These are phyloP conservation scores for Nothopassalora personata DNA, from an alignment of 2,329 filamentous ascomycete species.

Conservation along the genomic window DNA sequence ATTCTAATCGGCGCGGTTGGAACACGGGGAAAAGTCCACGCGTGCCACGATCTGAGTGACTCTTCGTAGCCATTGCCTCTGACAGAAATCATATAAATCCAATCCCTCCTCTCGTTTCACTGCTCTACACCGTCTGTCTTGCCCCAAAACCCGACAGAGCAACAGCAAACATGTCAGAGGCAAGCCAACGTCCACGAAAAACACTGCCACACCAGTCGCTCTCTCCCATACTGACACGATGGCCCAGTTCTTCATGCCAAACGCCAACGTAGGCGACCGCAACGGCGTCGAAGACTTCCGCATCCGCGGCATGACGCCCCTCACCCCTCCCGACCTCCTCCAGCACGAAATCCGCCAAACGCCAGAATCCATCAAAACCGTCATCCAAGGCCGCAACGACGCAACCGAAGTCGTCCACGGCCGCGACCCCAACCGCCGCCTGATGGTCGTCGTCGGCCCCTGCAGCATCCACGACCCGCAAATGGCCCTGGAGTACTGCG, in stretches of 20 bases:
- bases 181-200: background rate
- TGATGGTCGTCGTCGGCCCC: slow-evolving; percentile 82
- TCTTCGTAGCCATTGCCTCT: background rate
- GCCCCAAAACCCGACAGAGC: background rate
- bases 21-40: background rate
- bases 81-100: background rate
- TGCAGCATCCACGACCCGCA: slow-evolving; percentile 96
- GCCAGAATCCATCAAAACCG: slow-evolving; percentile 48
- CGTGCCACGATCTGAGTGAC: background rate
- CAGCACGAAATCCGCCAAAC: slow-evolving; percentile 78
- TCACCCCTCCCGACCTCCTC: slow-evolving; percentile 88
- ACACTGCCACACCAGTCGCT: too few species aligned
- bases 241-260: slow-evolving; percentile 46
- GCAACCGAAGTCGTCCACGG: slow-evolving; percentile 58
- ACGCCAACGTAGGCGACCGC: slow-evolving; percentile 46
- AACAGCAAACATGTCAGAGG: slow-evolving; percentile 2
- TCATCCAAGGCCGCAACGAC: slow-evolving; percentile 56
- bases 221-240: slow-evolving; percentile 3
- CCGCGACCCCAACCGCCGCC: slow-evolving; percentile 50
- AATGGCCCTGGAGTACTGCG: slow-evolving; percentile 88
- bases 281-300: slow-evolving; percentile 48
- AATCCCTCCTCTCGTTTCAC: background rate
- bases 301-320: slow-evolving; percentile 58
- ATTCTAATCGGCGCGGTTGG: background rate
- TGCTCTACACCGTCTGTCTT: background rate